Evolutionary conservation across 495 filamentous ascomycete species (phyloP), one percentile per base, ranked within the genome.

Genomic region (Echria macrotheca): DNA sequence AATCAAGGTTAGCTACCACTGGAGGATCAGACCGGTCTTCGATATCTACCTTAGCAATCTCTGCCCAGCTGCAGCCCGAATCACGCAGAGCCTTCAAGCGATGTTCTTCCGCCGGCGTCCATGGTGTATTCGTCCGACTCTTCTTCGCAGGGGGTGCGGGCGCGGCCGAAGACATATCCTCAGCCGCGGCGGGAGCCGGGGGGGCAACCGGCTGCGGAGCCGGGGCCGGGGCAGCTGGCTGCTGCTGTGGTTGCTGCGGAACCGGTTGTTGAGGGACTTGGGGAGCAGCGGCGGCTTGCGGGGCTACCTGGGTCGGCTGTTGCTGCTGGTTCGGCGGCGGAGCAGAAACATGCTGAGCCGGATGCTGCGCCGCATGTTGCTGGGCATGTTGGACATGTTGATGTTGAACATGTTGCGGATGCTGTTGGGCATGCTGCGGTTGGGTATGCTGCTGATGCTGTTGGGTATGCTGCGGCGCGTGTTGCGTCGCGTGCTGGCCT

Each of bases 61-160:
- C 93, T 35, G 86, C 90, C 93, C 93, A 98, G 60, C 85, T 95
- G 53, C 84, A 87, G 9, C 91, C 91, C 1, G 85, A 80, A 67
- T 97, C 93, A 50, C 93, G 80, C 91, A 98, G 89, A 43, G 74
- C 76, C 77, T 96, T 96, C 58, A 98, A 68, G 41, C 89, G 71
- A 66, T 91, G 86, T 69, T 98, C 93, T 67, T 98, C 93, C 22
- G 84, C 85, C 3, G 93, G 87, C 0, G 90, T 95, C 93, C 93
- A 98, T 8, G 93, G 93, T 5, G 93, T 98, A 61, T 98, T 98
- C 12, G 93, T 97, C 51, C 93, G 73, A 55, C 88, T 90, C 73
- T 95, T 95, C 73, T 95, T 96, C 39, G 81, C 80, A 0, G 85
- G 83, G 2, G 84, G 78, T 7, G 74, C 58, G 9, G 62, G 61